A percentile compares a stretch with the other conserved stretches of the same genome.
Evolutionary conservation across 2,329 filamentous ascomycete genomes (phyloP).

Genomic region (Cryphonectria nitschkei): DNA sequence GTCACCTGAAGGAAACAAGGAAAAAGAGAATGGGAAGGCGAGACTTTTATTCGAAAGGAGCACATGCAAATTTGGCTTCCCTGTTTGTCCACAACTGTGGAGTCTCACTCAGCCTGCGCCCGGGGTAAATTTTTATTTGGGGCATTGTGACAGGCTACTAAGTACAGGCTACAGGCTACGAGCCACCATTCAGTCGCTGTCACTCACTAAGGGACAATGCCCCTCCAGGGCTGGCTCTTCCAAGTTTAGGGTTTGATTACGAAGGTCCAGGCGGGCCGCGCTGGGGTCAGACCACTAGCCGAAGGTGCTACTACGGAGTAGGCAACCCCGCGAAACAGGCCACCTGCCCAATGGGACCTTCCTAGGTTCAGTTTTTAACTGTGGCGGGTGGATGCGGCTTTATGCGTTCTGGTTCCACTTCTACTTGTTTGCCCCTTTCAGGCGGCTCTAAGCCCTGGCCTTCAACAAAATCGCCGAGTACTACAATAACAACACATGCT

Average conservation of each 20-base stretch:
- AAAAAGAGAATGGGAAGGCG: conserved; percentile 11
- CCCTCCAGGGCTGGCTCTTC: conserved; percentile 1
- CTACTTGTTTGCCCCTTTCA: background rate
- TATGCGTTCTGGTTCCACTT: background rate
- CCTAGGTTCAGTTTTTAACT: background rate
- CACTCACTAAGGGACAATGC: background rate
- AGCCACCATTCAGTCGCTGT: background rate
- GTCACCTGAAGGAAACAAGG: conserved; percentile 25
- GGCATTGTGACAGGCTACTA: background rate
- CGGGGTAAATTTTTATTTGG: conserved; percentile 3
- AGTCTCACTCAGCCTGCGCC: background rate
- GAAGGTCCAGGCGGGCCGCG: background rate
- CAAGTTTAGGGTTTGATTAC: conserved; percentile 1
- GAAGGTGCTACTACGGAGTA: background rate
- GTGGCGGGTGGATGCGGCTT: background rate
- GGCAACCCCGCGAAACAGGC: conserved; percentile 12
- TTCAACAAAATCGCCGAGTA: background rate
- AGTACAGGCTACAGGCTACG: background rate
- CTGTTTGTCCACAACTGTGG: conserved; percentile 5
- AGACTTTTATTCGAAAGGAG: background rate
- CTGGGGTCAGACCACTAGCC: conserved; percentile 2
- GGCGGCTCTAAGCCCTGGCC: background rate
- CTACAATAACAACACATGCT: background rate
- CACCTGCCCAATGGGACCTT: conserved; percentile 5
- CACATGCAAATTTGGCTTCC: conserved; percentile 18